phyloP scores from a whole-genome alignment of 2,329 filamentous ascomycete genomes.

The Pseudogymnoascus sp. region DNA sequence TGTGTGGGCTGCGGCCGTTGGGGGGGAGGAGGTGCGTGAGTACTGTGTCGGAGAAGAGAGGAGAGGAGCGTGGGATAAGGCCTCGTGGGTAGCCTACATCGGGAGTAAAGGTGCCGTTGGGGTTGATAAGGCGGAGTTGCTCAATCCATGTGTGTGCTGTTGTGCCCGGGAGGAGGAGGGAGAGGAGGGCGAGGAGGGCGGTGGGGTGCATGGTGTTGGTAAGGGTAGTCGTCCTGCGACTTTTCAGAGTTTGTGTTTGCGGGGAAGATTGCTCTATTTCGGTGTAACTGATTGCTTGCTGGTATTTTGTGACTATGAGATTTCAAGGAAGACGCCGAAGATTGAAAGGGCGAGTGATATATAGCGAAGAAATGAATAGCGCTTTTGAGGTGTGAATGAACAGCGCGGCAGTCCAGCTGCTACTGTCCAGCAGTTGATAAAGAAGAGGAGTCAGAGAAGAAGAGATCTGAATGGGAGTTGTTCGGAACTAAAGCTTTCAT shows the following conservation, averaged over 20 bases:
- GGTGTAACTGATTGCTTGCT: neutral
- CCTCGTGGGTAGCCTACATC: conserved; percentile 63
- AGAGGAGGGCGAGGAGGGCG: neutral
- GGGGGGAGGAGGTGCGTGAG: conserved; percentile 35
- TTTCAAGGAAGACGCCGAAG: neutral
- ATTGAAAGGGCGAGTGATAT: neutral
- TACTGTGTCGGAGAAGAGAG: conserved; percentile 47
- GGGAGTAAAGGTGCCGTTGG: conserved; percentile 66
- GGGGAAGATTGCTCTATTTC: neutral
- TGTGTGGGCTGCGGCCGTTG: conserved; percentile 31
- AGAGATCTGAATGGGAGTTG: conserved; percentile 4
- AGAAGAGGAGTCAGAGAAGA: neutral
- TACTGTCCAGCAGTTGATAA: conserved; percentile 7
- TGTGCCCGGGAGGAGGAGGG: neutral
- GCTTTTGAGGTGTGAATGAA: conserved; percentile 4
- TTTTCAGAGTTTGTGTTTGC: neutral
- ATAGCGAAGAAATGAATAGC: conserved; percentile 7
- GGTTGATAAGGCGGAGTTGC: conserved; percentile 58
- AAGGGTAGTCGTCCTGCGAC: neutral
- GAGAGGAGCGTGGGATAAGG: conserved; percentile 48
- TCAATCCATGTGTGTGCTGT: conserved; percentile 76
- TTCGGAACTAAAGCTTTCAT: conserved; percentile 5
- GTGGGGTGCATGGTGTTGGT: neutral
- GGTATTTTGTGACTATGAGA: neutral
- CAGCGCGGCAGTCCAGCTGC: neutral